These are phyloP conservation scores for Clarireedia monteithiana DNA, from an alignment of 2,329 filamentous ascomycete genomes.

Conservation along the genomic window DNA sequence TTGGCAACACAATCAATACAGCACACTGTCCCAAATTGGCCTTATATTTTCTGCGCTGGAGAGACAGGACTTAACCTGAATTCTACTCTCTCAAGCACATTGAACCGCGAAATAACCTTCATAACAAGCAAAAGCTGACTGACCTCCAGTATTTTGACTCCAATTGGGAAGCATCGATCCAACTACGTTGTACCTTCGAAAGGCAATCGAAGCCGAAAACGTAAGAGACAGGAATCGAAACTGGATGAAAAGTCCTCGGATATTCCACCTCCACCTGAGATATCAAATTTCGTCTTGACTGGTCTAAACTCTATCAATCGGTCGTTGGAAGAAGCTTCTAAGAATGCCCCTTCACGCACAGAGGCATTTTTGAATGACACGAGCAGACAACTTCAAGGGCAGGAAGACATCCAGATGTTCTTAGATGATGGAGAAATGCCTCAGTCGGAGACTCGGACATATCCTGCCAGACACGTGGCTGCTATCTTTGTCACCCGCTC, in stretches of 20 bases:
- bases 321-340: constrained; percentile 34
- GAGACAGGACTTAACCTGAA: neutral
- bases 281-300: constrained; percentile 51
- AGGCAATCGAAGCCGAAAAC: constrained; percentile 50
- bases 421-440: neutral
- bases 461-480: constrained; percentile 23
- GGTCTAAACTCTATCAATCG: constrained; percentile 58
- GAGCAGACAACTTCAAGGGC: neutral
- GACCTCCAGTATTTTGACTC: constrained; percentile 48
- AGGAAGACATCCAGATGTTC: neutral
- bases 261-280: constrained; percentile 39
- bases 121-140: neutral
- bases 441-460: neutral
- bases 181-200: constrained; percentile 48
- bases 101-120: neutral
- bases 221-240: constrained; percentile 37
- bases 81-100: neutral
- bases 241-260: constrained; percentile 12
- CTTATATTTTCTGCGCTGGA: too few relatives aligned
- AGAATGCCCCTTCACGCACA: neutral
- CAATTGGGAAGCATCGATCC: constrained; percentile 54
- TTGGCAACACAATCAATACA: too few relatives aligned
- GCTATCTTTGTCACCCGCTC: constrained; percentile 52
- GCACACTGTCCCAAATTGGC: too few relatives aligned
- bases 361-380: neutral